Percentiles rank a stretch among this genome's conserved stretches.
These are phyloP conservation scores for Haplosporangium gracile DNA, from an alignment of 192 early-diverging fungal genomes.

Conservation along the genomic window DNA sequence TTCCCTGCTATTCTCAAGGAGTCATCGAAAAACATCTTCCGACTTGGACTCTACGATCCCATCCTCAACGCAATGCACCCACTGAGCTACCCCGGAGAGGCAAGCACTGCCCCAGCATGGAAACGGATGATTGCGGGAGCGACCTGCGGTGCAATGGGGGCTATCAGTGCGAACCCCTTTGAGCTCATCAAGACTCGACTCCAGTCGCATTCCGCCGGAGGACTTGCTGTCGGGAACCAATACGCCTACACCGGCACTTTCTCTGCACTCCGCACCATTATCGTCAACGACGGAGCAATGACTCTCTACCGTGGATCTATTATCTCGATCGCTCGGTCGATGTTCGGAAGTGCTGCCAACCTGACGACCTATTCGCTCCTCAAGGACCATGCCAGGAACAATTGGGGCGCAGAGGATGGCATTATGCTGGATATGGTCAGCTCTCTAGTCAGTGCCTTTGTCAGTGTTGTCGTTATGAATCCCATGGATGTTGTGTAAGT, in stretches of 20 bases:
- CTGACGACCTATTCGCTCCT: slow-evolving; percentile 75
- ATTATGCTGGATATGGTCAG: slow-evolving; percentile 76
- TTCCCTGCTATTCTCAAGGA: slow-evolving; percentile 79
- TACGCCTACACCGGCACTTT: slow-evolving; percentile 70
- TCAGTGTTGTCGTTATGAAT: slow-evolving; percentile 67
- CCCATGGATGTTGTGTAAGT: slow-evolving; percentile 64
- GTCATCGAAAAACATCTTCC: slow-evolving; percentile 81
- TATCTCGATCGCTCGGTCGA: slow-evolving; percentile 73
- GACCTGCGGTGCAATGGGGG: slow-evolving; percentile 81
- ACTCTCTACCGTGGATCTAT: slow-evolving; percentile 80
- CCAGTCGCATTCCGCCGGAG: slow-evolving; percentile 66
- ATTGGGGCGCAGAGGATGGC: slow-evolving; percentile 71
- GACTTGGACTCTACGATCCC: slow-evolving; percentile 80
- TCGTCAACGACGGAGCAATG: slow-evolving; percentile 59
- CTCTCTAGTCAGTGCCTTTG: slow-evolving; percentile 70
- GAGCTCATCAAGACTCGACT: slow-evolving; percentile 82
- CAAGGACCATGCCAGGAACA: slow-evolving; percentile 73
- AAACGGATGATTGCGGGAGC: slow-evolving; percentile 83
- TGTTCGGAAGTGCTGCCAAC: slow-evolving; percentile 77
- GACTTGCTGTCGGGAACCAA: slow-evolving; percentile 78
- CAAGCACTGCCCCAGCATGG: slow-evolving; percentile 72
- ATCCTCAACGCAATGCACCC: slow-evolving; percentile 74
- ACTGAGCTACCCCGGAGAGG: slow-evolving; percentile 50
- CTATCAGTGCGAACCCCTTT: slow-evolving; percentile 81
- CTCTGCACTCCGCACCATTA: slow-evolving; percentile 68